These are phyloP conservation scores for Pseudogymnoascus sp. DNA, from an alignment of 2,329 filamentous ascomycete genomes.

Conservation along the genomic window DNA sequence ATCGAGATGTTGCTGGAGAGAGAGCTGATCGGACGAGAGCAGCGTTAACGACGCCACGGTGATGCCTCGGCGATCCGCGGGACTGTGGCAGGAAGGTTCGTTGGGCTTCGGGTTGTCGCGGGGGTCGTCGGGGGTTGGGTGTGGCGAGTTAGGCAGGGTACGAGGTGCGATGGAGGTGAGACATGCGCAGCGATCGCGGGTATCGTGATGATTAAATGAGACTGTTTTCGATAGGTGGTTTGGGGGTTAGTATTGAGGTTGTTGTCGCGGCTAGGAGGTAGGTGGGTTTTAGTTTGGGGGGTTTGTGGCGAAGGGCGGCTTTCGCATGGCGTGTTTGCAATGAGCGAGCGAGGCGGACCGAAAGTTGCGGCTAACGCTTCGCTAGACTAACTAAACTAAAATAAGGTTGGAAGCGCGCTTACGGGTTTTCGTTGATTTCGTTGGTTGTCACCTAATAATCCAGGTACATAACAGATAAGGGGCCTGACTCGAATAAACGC, in stretches of 20 bases:
- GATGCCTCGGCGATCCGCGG: constrained; percentile 9
- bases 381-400: constrained; percentile 1
- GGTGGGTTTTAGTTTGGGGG: neutral
- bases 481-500: neutral
- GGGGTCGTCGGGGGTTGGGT: neutral
- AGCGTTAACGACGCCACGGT: constrained; percentile 22
- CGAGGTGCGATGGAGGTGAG: constrained; percentile 3
- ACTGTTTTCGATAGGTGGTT: neutral
- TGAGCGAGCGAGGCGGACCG: neutral
- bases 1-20: constrained; percentile 53
- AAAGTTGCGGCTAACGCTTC: constrained; percentile 1
- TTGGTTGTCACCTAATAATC: neutral
- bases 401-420: constrained; percentile 2
- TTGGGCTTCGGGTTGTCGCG: constrained; percentile 2
- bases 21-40: constrained; percentile 35
- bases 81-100: neutral
- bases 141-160: neutral
- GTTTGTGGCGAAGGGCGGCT: constrained; percentile 2
- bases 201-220: neutral
- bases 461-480: neutral
- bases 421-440: neutral
- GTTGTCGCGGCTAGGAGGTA: neutral
- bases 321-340: neutral
- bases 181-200: neutral
- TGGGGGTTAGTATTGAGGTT: neutral